Evolutionary conservation across 768 basidiomycete species (phyloP).

Genomic region (Mycena latifolia): DNA sequence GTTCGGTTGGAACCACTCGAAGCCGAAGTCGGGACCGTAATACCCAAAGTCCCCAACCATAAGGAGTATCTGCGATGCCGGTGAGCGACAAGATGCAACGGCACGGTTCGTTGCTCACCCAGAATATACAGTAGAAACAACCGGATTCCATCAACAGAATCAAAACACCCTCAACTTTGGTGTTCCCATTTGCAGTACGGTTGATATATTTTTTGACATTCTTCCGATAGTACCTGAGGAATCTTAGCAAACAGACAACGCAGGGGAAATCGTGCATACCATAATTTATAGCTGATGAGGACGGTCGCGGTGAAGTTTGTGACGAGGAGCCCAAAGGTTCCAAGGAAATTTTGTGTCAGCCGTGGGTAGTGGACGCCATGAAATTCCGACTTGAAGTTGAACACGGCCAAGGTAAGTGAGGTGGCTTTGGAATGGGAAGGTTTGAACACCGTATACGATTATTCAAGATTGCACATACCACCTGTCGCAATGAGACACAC

Average conservation of each 20-base stretch:
- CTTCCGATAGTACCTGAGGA: slow-evolving; percentile 33
- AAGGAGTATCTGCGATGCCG: slow-evolving; percentile 12
- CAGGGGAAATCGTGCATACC: slow-evolving; percentile 7
- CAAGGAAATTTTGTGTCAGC: slow-evolving; percentile 26
- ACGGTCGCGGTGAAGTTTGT: slow-evolving; percentile 34
- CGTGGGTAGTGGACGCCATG: slow-evolving; percentile 7
- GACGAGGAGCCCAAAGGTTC: slow-evolving; percentile 32
- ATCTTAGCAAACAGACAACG: not conserved
- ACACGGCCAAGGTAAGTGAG: slow-evolving; percentile 30
- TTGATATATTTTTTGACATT: slow-evolving; percentile 34
- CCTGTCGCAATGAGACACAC: slow-evolving; percentile 31
- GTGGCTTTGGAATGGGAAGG: slow-evolving; percentile 17
- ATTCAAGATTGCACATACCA: slow-evolving; percentile 18
- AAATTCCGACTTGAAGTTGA: slow-evolving; percentile 31
- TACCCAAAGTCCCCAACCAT: slow-evolving; percentile 35
- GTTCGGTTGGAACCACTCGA: slow-evolving; percentile 37
- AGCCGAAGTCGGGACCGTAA: slow-evolving; percentile 29
- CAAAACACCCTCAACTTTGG: slow-evolving; percentile 30
- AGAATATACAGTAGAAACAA: slow-evolving; percentile 31
- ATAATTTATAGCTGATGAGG: slow-evolving; percentile 35
- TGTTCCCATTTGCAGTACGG: slow-evolving; percentile 4
- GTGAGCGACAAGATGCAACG: not conserved
- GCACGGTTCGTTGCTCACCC: slow-evolving; percentile 18
- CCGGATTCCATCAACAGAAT: slow-evolving; percentile 37
- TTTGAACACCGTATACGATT: not conserved